Evolutionary conservation across 2,329 filamentous ascomycete genomes (phyloP).

Genomic region (Talaromyces atroroseus): DNA sequence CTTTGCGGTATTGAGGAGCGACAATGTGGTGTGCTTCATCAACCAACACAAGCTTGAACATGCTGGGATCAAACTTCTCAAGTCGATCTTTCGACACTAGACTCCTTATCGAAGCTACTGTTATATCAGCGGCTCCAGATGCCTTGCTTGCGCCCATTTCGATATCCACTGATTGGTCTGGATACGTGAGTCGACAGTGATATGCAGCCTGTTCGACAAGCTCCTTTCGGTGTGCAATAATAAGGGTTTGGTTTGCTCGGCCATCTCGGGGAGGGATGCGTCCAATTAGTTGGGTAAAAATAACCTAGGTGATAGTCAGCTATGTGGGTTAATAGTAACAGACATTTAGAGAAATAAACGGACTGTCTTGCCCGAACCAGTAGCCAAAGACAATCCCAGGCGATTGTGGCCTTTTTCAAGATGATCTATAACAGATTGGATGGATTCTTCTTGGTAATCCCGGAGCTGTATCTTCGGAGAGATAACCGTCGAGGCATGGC

Average conservation of each 20-base stretch:
- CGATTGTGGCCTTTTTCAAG: constrained; percentile 68
- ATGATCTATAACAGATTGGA: constrained; percentile 69
- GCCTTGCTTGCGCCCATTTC: constrained; percentile 81
- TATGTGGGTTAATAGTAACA: neutral
- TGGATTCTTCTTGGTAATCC: constrained; percentile 87
- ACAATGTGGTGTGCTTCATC: constrained; percentile 98
- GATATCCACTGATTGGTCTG: constrained; percentile 73
- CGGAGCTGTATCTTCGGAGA: constrained; percentile 56
- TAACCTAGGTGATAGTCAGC: constrained; percentile 53
- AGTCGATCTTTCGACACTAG: constrained; percentile 71
- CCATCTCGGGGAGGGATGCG: constrained; percentile 57
- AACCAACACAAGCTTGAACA: constrained; percentile 86
- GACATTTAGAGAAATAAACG: constrained; percentile 18
- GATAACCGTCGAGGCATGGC: neutral
- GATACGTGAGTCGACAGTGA: constrained; percentile 78
- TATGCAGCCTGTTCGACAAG: constrained; percentile 88
- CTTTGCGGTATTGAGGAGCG: constrained; percentile 68
- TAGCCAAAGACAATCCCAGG: constrained; percentile 78
- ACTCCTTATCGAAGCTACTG: constrained; percentile 83
- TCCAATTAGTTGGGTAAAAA: constrained; percentile 92
- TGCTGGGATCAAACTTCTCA: constrained; percentile 70
- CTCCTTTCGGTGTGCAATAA: constrained; percentile 86
- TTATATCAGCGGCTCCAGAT: constrained; percentile 80
- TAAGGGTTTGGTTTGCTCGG: constrained; percentile 69
- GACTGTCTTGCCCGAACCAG: constrained; percentile 83